Percentiles rank a stretch among this genome's conserved stretches.
Conservation (phyloP, 1,284 basidiomycete genomes). For the Naganishia sp. region DNA sequence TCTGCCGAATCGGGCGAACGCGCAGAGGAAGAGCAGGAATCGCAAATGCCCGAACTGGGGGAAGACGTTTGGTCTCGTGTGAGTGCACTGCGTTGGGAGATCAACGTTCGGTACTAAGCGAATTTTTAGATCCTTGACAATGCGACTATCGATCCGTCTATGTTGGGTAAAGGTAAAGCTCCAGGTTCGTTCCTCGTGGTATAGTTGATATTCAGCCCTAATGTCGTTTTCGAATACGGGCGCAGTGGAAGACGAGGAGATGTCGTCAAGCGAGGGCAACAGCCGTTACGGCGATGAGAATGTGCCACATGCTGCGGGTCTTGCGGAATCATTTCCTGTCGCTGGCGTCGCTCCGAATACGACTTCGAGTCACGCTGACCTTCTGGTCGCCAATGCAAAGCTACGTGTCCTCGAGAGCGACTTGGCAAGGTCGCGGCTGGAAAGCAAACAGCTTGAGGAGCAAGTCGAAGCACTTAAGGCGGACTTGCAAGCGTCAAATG, state of each 20-base stretch:
- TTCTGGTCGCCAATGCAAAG: neutral
- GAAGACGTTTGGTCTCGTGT: conserved; percentile 18
- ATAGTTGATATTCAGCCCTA: no score
- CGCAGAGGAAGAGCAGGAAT: neutral
- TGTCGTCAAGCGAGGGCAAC: conserved; percentile 12
- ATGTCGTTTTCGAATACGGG: neutral
- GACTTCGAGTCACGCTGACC: neutral
- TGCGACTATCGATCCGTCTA: conserved; percentile 12
- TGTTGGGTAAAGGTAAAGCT: conserved; percentile 22
- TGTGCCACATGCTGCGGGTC: neutral
- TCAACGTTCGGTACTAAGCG: neutral
- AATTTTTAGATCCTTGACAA: conserved; percentile 5
- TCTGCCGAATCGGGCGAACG: neutral
- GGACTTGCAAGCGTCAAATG: conserved; percentile 4
- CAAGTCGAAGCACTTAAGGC: neutral
- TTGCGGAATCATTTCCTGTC: no score
- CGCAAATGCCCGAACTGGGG: conserved; percentile 4
- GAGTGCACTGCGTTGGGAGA: neutral
- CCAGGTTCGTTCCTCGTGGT: neutral
- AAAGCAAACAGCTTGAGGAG: conserved; percentile 5
- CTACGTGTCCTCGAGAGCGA: conserved; percentile 3
- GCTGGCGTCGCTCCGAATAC: no score
- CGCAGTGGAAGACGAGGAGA: conserved; percentile 5
- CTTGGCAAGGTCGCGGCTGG: conserved; percentile 1
- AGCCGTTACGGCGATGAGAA: conserved; percentile 18